Conservation (phyloP, 2,329 filamentous ascomycete species). For the Cladorrhinum sp. region DNA sequence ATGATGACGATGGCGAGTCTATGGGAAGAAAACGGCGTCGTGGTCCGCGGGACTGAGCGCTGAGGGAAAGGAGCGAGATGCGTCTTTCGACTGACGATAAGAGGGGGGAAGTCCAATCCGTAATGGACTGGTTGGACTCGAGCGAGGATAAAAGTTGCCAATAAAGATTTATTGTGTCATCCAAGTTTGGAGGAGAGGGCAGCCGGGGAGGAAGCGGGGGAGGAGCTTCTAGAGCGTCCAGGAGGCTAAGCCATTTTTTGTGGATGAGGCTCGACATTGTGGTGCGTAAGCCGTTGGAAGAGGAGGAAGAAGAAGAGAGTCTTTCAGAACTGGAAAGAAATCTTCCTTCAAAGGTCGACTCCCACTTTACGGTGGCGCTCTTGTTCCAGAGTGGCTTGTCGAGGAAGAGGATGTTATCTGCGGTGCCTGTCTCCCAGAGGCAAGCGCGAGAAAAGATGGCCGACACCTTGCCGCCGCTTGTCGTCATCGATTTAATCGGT, state of each 20-base stretch:
- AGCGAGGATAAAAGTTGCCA: slow-evolving; percentile 34
- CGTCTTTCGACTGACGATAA: slow-evolving; percentile 32
- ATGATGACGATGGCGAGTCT: neutral
- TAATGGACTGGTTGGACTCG: slow-evolving; percentile 34
- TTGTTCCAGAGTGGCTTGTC: slow-evolving; percentile 31
- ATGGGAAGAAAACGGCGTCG: neutral
- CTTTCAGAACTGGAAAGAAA: slow-evolving; percentile 7
- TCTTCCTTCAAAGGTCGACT: slow-evolving; percentile 9
- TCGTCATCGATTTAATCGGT: slow-evolving; percentile 4
- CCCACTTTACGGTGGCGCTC: slow-evolving; percentile 22
- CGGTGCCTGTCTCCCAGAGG: slow-evolving; percentile 31
- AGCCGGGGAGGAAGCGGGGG: slow-evolving; percentile 25
- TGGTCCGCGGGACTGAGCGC: too few relatives aligned
- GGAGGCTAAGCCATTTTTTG: slow-evolving; percentile 37
- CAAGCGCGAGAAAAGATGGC: slow-evolving; percentile 35
- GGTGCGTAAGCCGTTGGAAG: too few relatives aligned
- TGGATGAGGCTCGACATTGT: slow-evolving; percentile 28
- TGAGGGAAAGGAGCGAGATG: slow-evolving; percentile 25
- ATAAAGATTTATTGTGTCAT: slow-evolving; percentile 25
- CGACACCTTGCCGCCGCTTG: slow-evolving; percentile 18
- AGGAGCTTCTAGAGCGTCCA: too few relatives aligned
- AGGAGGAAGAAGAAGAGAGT: neutral
- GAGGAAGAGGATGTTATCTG: slow-evolving; percentile 34
- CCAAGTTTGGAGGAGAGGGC: neutral
- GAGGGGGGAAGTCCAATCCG: slow-evolving; percentile 34